phyloP scores from a whole-genome alignment of 2,329 filamentous ascomycete genomes.

The Corynespora cassiicola region DNA sequence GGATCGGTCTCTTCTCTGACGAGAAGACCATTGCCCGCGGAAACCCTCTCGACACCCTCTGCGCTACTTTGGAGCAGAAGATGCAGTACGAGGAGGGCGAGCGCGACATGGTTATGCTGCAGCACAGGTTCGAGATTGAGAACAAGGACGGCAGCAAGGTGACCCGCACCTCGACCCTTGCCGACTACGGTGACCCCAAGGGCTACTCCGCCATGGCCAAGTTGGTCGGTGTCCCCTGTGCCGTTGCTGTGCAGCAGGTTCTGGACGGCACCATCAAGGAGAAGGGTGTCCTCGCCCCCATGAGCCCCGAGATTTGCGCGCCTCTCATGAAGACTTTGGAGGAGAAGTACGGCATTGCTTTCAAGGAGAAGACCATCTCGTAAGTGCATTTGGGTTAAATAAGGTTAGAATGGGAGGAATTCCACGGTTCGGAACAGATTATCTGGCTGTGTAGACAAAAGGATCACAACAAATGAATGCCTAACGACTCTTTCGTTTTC shows the following conservation, averaged over 20 bases:
- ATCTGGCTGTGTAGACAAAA: constrained; percentile 26
- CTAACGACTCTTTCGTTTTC: not conserved
- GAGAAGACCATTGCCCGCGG: constrained; percentile 73
- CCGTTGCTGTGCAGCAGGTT: constrained; percentile 77
- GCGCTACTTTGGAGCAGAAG: constrained; percentile 86
- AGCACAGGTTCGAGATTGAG: constrained; percentile 86
- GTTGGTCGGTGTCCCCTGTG: constrained; percentile 78
- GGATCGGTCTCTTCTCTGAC: constrained; percentile 73
- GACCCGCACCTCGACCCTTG: constrained; percentile 80
- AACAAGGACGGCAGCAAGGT: constrained; percentile 78
- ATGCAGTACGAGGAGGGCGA: constrained; percentile 85
- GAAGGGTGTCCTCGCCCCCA: constrained; percentile 78
- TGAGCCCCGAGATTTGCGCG: constrained; percentile 73
- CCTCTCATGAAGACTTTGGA: constrained; percentile 80
- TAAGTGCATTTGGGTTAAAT: constrained; percentile 17
- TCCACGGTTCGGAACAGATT: constrained; percentile 7
- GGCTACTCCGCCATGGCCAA: constrained; percentile 87
- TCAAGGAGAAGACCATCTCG: constrained; percentile 69
- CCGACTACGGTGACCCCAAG: constrained; percentile 79
- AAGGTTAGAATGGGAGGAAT: not conserved
- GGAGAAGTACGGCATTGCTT: constrained; percentile 76
- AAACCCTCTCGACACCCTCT: constrained; percentile 90
- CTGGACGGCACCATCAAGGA: constrained; percentile 75
- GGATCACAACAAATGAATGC: constrained; percentile 7
- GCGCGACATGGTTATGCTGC: constrained; percentile 81